A percentile compares a stretch with the other conserved stretches of the same genome.
Conservation (phyloP, 768 basidiomycete species). For the Dioszegia crocea region DNA sequence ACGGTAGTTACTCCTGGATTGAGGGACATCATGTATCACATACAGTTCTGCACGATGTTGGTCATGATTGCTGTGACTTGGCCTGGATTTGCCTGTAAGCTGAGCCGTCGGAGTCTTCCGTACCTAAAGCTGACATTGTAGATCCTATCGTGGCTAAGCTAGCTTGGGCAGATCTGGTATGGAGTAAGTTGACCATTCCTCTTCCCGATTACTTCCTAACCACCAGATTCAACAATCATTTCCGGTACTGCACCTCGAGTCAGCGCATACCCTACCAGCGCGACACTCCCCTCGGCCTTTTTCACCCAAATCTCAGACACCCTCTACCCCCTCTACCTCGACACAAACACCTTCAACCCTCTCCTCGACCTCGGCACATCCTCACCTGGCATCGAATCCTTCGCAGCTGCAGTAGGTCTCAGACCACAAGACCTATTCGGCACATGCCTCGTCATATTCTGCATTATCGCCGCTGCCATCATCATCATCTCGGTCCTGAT, state of each 20-base stretch:
- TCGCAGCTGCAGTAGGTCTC: slow-evolving; percentile 78
- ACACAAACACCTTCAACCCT: slow-evolving; percentile 67
- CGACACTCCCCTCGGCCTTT: slow-evolving; percentile 66
- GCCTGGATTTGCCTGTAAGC: slow-evolving; percentile 85
- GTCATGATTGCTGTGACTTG: slow-evolving; percentile 93
- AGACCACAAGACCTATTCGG: slow-evolving; percentile 76
- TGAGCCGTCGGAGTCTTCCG: background rate
- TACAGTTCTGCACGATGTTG: slow-evolving; percentile 69
- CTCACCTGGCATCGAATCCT: slow-evolving; percentile 66
- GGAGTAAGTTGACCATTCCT: slow-evolving; percentile 41
- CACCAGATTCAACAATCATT: slow-evolving; percentile 68
- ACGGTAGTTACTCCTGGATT: slow-evolving; percentile 78
- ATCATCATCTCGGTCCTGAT: slow-evolving; percentile 65
- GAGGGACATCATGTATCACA: slow-evolving; percentile 86
- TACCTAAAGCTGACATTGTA: slow-evolving; percentile 42
- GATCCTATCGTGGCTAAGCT: slow-evolving; percentile 86
- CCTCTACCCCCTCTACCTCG: slow-evolving; percentile 71
- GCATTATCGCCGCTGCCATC: slow-evolving; percentile 69
- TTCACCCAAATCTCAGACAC: slow-evolving; percentile 67
- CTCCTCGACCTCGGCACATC: slow-evolving; percentile 62
- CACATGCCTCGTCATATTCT: slow-evolving; percentile 76
- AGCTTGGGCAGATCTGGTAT: slow-evolving; percentile 70
- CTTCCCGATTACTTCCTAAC: background rate
- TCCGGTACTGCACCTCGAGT: slow-evolving; percentile 59
- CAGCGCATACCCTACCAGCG: slow-evolving; percentile 58